Evolutionary conservation across 2,329 filamentous ascomycete species (phyloP).

Genomic region (Septoria petroselini): DNA sequence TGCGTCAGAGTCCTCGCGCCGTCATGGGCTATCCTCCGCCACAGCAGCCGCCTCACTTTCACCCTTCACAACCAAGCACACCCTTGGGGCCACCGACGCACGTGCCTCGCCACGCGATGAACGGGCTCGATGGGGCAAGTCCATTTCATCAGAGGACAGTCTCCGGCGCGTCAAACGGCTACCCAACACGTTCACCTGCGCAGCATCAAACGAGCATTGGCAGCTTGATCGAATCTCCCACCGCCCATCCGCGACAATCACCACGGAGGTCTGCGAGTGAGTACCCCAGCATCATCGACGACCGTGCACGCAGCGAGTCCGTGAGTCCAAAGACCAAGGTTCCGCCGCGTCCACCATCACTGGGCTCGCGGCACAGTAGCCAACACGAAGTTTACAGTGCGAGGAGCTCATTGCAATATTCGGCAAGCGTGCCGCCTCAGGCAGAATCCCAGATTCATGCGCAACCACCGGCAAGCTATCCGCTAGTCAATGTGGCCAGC

Average conservation of each 20-base stretch:
- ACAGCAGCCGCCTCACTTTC: constrained; percentile 29
- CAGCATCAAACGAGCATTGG: constrained; percentile 32
- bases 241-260: constrained; percentile 28
- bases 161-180: constrained; percentile 35
- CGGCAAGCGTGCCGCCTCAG: constrained; percentile 21
- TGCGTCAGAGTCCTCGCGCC: constrained; percentile 34
- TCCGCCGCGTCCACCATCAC: constrained; percentile 32
- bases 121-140: constrained; percentile 31
- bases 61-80: constrained; percentile 49
- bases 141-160: constrained; percentile 36
- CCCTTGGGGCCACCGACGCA: constrained; percentile 47
- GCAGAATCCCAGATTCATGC: constrained; percentile 29
- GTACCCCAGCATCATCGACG: constrained; percentile 55
- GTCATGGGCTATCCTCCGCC: constrained; percentile 29
- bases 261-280: constrained; percentile 32
- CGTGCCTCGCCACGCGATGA: constrained; percentile 31
- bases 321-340: constrained; percentile 70
- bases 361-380: constrained; percentile 36
- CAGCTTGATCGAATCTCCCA: constrained; percentile 45
- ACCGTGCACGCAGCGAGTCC: constrained; percentile 65
- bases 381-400: constrained; percentile 33
- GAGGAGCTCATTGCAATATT: constrained; percentile 30
- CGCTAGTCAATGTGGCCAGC: constrained; percentile 19
- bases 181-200: constrained; percentile 33
- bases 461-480: constrained; percentile 20